These are phyloP conservation scores for Fusarium veterinarium DNA, from an alignment of 2,329 filamentous ascomycete species.

Conservation along the genomic window DNA sequence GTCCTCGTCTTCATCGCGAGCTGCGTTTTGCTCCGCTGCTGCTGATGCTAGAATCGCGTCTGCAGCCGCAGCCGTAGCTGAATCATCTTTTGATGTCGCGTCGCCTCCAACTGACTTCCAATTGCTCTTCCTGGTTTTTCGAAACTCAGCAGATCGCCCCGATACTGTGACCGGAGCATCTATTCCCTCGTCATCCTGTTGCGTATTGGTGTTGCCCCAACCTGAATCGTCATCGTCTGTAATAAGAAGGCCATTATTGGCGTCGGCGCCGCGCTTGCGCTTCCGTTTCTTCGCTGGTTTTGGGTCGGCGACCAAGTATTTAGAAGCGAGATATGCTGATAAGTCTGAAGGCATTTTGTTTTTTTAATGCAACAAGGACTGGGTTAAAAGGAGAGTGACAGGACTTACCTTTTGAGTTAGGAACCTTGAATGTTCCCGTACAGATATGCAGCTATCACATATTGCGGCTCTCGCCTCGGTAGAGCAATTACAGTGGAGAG, in stretches of 20 bases:
- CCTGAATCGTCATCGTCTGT: conserved; percentile 71
- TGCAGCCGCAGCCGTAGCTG: conserved; percentile 74
- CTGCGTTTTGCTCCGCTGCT: conserved; percentile 72
- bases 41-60: conserved; percentile 82
- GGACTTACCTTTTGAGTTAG: conserved; percentile 8
- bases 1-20: conserved; percentile 60
- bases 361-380: not conserved
- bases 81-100: conserved; percentile 51
- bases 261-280: conserved; percentile 62
- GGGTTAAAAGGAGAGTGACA: conserved; percentile 1
- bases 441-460: conserved; percentile 44
- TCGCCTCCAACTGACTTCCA: conserved; percentile 77
- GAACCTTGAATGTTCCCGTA: conserved; percentile 8
- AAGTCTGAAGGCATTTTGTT: conserved; percentile 68
- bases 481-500: conserved; percentile 14
- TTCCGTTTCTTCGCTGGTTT: conserved; percentile 72
- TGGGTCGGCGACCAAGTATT: conserved; percentile 77
- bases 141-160: conserved; percentile 71
- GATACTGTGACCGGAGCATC: conserved; percentile 63
- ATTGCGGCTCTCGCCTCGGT: conserved; percentile 17
- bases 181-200: conserved; percentile 65
- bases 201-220: conserved; percentile 57
- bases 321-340: conserved; percentile 88
- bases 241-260: conserved; percentile 70
- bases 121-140: conserved; percentile 79